Evolutionary conservation across 345 rosid genomes (phyloP).

Genomic region (Clausena lansium): DNA sequence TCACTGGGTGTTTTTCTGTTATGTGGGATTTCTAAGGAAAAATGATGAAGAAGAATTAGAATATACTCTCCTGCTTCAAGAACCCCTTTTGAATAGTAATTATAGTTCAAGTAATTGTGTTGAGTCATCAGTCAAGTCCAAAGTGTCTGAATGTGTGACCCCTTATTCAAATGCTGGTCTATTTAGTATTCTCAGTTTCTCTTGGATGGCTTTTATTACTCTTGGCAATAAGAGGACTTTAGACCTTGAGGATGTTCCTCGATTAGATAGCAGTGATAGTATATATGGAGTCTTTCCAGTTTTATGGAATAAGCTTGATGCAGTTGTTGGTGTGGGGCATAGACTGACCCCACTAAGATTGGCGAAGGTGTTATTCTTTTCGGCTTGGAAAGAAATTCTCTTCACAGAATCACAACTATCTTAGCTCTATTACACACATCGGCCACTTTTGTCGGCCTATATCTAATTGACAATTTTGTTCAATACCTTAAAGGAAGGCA

Average conservation of each 20-base stretch:
- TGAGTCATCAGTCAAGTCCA: conserved; percentile 17
- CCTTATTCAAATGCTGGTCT: conserved; percentile 41
- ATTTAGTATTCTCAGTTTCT: conserved; percentile 37
- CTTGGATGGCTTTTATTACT: conserved; percentile 44
- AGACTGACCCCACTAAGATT: conserved; percentile 46
- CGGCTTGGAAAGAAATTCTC: conserved; percentile 47
- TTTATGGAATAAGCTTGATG: conserved; percentile 43
- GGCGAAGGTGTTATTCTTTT: conserved; percentile 40
- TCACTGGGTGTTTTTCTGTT: conserved; percentile 20
- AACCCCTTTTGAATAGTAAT: conserved; percentile 26
- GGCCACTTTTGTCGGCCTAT: conserved; percentile 60
- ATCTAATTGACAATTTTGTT: conserved; percentile 57
- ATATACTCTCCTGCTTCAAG: not conserved
- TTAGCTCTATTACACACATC: conserved; percentile 34
- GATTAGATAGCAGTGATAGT: conserved; percentile 49
- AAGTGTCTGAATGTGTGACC: conserved; percentile 25
- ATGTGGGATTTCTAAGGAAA: conserved; percentile 6
- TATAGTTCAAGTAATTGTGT: conserved; percentile 16
- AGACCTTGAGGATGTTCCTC: conserved; percentile 65
- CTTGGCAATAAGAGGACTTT: conserved; percentile 40
- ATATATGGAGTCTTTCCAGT: conserved; percentile 36
- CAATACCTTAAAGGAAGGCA: conserved; percentile 50
- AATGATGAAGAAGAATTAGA: not conserved
- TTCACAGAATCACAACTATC: conserved; percentile 38
- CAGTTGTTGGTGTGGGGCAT: conserved; percentile 23